Conservation (phyloP, 1,284 basidiomycete genomes). For the Boletellus deceptivus region DNA sequence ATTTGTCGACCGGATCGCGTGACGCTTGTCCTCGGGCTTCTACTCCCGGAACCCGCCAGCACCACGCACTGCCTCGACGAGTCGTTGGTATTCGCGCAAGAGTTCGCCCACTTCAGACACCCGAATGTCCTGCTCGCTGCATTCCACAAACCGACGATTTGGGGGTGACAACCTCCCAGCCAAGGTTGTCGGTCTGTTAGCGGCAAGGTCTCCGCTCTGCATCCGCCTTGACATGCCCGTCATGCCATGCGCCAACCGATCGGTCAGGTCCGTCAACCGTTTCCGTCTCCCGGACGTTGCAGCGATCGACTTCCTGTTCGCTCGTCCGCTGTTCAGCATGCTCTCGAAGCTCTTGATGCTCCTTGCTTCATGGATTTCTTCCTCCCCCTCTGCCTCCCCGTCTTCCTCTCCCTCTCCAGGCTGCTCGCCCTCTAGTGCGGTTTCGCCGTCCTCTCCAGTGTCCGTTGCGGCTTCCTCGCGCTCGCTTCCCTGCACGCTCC, state of each 20-base stretch:
- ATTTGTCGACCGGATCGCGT: no score
- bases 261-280: slow-evolving; percentile 45
- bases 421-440: slow-evolving; percentile 33
- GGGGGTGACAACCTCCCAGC: slow-evolving; percentile 47
- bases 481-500: slow-evolving; percentile 27
- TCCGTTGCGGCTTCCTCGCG: slow-evolving; percentile 29
- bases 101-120: slow-evolving; percentile 75
- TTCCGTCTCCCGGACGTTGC: slow-evolving; percentile 41
- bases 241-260: slow-evolving; percentile 68
- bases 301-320: neutral
- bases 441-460: slow-evolving; percentile 24
- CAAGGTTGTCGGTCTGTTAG: slow-evolving; percentile 37
- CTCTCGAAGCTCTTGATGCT: slow-evolving; percentile 82
- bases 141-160: slow-evolving; percentile 64
- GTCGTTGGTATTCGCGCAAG: slow-evolving; percentile 69
- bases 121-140: slow-evolving; percentile 67
- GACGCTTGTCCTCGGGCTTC: neutral
- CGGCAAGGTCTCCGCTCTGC: slow-evolving; percentile 16
- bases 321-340: slow-evolving; percentile 59
- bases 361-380: slow-evolving; percentile 51
- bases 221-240: slow-evolving; percentile 51
- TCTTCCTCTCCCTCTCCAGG: slow-evolving; percentile 34
- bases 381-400: slow-evolving; percentile 35
- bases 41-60: slow-evolving; percentile 37
- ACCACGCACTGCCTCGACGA: slow-evolving; percentile 50